These are phyloP conservation scores for Candida broadrunensis DNA, from an alignment of 805 yeast genomes.

Conservation along the genomic window DNA sequence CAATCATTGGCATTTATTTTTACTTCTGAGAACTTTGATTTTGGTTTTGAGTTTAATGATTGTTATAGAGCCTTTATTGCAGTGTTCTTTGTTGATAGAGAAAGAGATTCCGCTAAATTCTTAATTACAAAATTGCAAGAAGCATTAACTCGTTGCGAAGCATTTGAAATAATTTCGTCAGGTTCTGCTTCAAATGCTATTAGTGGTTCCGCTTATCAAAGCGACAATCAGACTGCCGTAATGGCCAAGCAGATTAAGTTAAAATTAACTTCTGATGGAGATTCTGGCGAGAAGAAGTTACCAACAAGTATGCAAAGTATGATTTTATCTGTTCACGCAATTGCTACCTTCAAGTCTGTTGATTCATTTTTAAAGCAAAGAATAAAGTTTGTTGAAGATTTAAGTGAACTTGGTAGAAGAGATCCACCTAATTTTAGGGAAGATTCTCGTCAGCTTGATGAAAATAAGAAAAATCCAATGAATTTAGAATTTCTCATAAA, in stretches of 20 bases:
- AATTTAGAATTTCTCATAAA: slow-evolving; percentile 55
- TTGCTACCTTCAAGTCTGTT: slow-evolving; percentile 56
- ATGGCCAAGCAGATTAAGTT: slow-evolving; percentile 72
- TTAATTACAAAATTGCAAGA: slow-evolving; percentile 66
- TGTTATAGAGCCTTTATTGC: slow-evolving; percentile 45
- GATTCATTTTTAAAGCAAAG: slow-evolving; percentile 45
- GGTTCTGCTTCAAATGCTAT: slow-evolving; percentile 22
- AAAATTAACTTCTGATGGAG: slow-evolving; percentile 34
- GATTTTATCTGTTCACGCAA: slow-evolving; percentile 54
- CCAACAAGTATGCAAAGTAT: slow-evolving; percentile 26
- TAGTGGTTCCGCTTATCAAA: slow-evolving; percentile 2
- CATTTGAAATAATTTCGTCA: slow-evolving; percentile 60
- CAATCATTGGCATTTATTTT: slow-evolving; percentile 39
- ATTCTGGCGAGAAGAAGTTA: slow-evolving; percentile 9
- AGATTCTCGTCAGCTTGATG: slow-evolving; percentile 14
- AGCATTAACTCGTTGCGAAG: slow-evolving; percentile 68
- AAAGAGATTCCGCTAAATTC: slow-evolving; percentile 26
- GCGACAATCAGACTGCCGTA: slow-evolving; percentile 46
- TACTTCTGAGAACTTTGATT: slow-evolving; percentile 11
- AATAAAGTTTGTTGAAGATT: slow-evolving; percentile 27
- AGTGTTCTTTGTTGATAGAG: slow-evolving; percentile 30
- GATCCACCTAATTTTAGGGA: slow-evolving; percentile 7
- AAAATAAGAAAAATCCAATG: slow-evolving; percentile 5
- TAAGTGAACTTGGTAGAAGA: slow-evolving; percentile 8
- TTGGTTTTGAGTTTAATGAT: slow-evolving; percentile 23